Conservation (phyloP, 148 eudicot genomes). For the Rhododendron williamsianum region DNA sequence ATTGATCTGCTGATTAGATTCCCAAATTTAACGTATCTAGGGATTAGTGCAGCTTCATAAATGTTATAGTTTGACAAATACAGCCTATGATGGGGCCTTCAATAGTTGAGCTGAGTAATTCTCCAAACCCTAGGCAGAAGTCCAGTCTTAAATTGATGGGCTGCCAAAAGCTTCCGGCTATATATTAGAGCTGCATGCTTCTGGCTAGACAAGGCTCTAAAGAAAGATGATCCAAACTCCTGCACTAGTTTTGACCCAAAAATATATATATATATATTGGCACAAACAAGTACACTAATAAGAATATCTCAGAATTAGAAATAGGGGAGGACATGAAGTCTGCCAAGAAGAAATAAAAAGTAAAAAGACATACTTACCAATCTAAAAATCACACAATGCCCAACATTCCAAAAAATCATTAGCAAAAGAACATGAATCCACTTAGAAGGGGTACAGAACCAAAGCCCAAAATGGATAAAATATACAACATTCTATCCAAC, state of each 20-base stretch:
- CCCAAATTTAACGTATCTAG: background rate
- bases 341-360: too few relatives aligned
- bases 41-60: background rate
- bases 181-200: background rate
- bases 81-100: background rate
- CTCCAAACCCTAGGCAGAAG: background rate
- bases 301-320: too few relatives aligned
- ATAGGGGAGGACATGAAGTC: too few relatives aligned
- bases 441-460: too few relatives aligned
- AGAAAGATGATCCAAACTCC: background rate
- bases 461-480: too few relatives aligned
- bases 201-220: background rate
- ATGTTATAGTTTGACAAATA: background rate
- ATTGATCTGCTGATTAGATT: conserved; percentile 4
- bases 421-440: too few relatives aligned
- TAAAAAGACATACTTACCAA: too few relatives aligned
- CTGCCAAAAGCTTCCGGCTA: background rate
- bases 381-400: too few relatives aligned
- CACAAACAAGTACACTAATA: too few relatives aligned
- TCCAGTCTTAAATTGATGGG: background rate
- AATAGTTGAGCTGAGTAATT: background rate
- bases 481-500: too few relatives aligned
- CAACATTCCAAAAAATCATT: too few relatives aligned
- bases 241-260: background rate
- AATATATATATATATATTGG: too few relatives aligned